phyloP scores from a whole-genome alignment of 805 yeast species.

The Candida maesae region DNA sequence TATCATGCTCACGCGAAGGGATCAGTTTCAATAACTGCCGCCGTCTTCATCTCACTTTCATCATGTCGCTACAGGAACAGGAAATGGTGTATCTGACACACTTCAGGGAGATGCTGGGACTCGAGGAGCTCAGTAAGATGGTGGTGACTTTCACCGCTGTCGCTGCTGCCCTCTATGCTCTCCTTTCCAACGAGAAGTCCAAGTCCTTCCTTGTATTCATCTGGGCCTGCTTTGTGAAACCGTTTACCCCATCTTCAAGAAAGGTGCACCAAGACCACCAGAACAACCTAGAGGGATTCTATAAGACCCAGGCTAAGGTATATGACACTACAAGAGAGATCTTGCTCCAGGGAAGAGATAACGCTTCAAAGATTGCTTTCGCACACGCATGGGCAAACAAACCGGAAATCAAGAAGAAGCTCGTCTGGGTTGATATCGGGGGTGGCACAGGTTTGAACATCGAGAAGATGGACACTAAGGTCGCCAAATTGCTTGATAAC shows the following conservation, averaged over 20 bases:
- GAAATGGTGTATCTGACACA: constrained; percentile 3
- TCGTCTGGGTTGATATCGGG: constrained; percentile 78
- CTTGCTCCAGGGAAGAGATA: constrained; percentile 67
- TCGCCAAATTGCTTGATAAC: constrained; percentile 30
- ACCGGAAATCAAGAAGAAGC: constrained; percentile 31
- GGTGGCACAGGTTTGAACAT: constrained; percentile 87
- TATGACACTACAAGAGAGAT: constrained; percentile 69
- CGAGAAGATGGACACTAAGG: constrained; percentile 63
- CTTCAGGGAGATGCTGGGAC: constrained; percentile 5
- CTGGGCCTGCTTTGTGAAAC: constrained; percentile 35
- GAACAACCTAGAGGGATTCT: constrained; percentile 52
- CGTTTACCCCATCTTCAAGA: constrained; percentile 25
- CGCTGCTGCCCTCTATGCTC: constrained; percentile 4
- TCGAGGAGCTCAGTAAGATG: neutral
- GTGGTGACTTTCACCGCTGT: constrained; percentile 2
- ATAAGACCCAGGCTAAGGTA: constrained; percentile 71
- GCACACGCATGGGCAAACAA: constrained; percentile 43
- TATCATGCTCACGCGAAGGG: neutral
- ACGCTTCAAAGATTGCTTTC: constrained; percentile 55
- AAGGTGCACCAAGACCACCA: constrained; percentile 30
- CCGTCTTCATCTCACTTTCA: neutral
- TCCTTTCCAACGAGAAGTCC: constrained; percentile 16
- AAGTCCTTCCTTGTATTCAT: constrained; percentile 26
- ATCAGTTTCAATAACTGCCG: constrained; percentile 3
- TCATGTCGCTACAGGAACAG: constrained; percentile 1